Evolutionary conservation across 768 basidiomycete genomes (phyloP).

Genomic region (Lyophyllum decastes): DNA sequence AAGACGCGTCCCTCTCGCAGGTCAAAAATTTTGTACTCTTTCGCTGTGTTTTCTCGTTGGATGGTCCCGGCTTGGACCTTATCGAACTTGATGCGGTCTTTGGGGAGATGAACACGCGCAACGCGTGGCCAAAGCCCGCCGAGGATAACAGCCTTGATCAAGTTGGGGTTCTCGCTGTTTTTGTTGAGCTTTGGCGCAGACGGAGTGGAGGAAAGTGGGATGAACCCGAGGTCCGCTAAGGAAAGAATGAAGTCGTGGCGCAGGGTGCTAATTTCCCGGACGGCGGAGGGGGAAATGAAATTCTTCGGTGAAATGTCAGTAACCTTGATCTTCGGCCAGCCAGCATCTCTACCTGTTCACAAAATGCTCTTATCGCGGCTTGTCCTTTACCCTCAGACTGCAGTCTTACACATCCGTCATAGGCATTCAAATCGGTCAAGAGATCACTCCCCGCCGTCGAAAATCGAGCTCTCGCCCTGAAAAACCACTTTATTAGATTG

Average conservation of each 20-base stretch:
- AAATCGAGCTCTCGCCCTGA: constrained; percentile 75
- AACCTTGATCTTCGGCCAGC: background rate
- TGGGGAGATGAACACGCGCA: constrained; percentile 72
- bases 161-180: constrained; percentile 66
- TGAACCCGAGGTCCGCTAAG: constrained; percentile 71
- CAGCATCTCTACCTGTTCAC: constrained; percentile 56
- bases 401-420: constrained; percentile 58
- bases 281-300: constrained; percentile 73
- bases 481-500: background rate
- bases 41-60: constrained; percentile 81
- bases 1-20: constrained; percentile 67
- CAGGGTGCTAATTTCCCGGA: constrained; percentile 79
- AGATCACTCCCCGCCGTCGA: constrained; percentile 77
- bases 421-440: constrained; percentile 79
- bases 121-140: constrained; percentile 89
- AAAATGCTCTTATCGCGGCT: constrained; percentile 54
- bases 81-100: constrained; percentile 80
- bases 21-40: constrained; percentile 84
- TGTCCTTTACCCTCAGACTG: constrained; percentile 51
- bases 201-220: constrained; percentile 48
- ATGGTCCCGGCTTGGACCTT: constrained; percentile 82
- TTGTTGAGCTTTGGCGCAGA: constrained; percentile 55
- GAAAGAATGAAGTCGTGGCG: constrained; percentile 76
- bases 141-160: constrained; percentile 82
- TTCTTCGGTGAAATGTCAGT: constrained; percentile 46